phyloP scores from a whole-genome alignment of 164 flowering plant species.

The Nelumbo lutea region DNA sequence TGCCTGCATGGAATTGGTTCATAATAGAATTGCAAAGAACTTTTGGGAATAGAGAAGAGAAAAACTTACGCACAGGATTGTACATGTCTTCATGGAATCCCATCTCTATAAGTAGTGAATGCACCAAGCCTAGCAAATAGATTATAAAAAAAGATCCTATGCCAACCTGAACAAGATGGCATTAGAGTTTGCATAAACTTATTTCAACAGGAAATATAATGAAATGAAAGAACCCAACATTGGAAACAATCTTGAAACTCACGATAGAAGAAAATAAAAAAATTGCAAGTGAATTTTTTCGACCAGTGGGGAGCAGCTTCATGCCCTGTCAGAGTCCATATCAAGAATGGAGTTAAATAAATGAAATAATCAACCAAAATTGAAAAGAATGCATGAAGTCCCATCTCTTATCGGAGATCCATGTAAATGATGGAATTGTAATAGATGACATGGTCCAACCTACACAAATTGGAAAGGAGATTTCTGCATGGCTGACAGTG shows the following conservation, averaged over 20 bases:
- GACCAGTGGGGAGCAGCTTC: constrained; percentile 92
- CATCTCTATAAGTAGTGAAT: constrained; percentile 44
- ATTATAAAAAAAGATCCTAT: constrained; percentile 66
- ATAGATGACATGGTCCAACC: no score
- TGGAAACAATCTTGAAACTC: constrained; percentile 21
- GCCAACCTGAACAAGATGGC: constrained; percentile 56
- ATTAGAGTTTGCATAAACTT: background rate
- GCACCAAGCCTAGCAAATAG: constrained; percentile 53
- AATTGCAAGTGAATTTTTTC: constrained; percentile 66
- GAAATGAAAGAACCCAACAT: background rate
- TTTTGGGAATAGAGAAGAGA: constrained; percentile 6
- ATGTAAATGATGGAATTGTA: no score
- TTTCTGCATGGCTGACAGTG: no score
- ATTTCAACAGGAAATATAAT: background rate
- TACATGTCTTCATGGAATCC: constrained; percentile 84
- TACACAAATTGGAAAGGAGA: no score
- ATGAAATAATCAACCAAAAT: background rate
- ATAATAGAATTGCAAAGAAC: background rate
- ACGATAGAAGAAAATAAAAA: constrained; percentile 68
- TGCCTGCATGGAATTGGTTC: background rate
- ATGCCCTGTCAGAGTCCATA: constrained; percentile 60
- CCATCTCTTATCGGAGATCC: no score
- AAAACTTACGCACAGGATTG: constrained; percentile 84
- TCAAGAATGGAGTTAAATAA: constrained; percentile 4
- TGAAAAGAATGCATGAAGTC: background rate